Percentiles rank a stretch among this genome's conserved stretches.
Conservation (phyloP, 108 stramenopile genomes). For the Hondaea fermentalgiana region DNA sequence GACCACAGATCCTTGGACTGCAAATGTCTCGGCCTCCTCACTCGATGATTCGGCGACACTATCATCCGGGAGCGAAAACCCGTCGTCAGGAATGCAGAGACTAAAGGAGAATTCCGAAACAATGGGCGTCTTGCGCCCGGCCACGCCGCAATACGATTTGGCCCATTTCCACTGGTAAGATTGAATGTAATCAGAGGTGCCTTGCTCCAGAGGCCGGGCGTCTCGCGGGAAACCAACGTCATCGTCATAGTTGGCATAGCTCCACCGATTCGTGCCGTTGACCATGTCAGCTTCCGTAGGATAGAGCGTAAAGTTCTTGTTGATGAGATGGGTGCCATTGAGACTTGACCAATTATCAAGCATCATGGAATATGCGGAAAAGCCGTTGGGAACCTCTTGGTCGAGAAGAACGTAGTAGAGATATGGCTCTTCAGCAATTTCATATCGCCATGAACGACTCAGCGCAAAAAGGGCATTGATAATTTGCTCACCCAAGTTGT, state of each 20-base stretch:
- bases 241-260: neutral
- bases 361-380: neutral
- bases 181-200: neutral
- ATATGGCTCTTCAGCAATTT: neutral
- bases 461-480: neutral
- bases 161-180: neutral
- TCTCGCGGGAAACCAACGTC: neutral
- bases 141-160: constrained; percentile 1
- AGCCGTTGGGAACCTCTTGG: neutral
- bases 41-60: neutral
- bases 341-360: neutral
- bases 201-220: neutral
- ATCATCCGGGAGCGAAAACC: neutral
- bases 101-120: neutral
- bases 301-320: neutral
- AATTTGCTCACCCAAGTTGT: neutral
- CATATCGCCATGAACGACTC: neutral
- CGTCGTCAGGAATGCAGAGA: neutral
- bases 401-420: neutral
- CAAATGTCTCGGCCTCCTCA: neutral
- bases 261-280: neutral
- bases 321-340: neutral
- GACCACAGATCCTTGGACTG: neutral
- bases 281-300: neutral
- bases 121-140: neutral